Evolutionary conservation across 768 basidiomycete species (phyloP).

Genomic region (Russula dissimulans): DNA sequence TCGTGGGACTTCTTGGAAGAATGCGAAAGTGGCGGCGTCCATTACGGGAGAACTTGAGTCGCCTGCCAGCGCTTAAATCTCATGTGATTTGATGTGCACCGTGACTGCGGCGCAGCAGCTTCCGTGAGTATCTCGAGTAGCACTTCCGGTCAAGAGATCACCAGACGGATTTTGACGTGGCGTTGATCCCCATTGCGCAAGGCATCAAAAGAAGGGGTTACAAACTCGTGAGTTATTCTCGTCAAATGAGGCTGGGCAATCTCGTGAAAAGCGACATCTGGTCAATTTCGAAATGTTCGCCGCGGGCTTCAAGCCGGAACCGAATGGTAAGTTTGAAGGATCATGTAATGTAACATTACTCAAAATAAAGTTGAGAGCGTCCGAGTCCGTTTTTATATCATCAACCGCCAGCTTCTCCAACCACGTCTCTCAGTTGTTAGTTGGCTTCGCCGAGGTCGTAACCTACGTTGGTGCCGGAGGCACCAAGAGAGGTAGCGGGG

Average conservation of each 20-base stretch:
- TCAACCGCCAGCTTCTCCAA: neutral
- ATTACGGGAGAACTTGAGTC: too few relatives aligned
- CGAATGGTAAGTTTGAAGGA: neutral
- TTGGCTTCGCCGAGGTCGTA: conserved; percentile 2
- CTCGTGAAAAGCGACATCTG: neutral
- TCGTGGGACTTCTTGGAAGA: neutral
- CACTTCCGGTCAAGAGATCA: too few relatives aligned
- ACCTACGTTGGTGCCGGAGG: neutral
- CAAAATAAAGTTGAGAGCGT: too few relatives aligned
- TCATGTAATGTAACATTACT: neutral
- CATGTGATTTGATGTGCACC: neutral
- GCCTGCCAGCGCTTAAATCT: neutral
- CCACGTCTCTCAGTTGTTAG: neutral
- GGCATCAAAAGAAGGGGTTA: too few relatives aligned
- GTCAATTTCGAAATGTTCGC: neutral
- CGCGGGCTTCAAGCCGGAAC: neutral
- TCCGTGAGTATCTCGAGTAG: neutral
- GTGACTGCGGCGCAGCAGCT: neutral
- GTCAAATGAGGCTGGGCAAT: neutral
- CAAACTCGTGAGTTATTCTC: too few relatives aligned
- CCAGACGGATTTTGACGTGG: conserved; percentile 9
- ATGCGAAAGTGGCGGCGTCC: neutral
- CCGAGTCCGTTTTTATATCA: neutral
- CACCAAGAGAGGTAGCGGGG: neutral
- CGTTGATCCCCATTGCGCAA: neutral